Evolutionary conservation across 352 stramenopile genomes (phyloP), one percentile per base, ranked within the genome.

Genomic region (Globisporangium camurandrum): DNA sequence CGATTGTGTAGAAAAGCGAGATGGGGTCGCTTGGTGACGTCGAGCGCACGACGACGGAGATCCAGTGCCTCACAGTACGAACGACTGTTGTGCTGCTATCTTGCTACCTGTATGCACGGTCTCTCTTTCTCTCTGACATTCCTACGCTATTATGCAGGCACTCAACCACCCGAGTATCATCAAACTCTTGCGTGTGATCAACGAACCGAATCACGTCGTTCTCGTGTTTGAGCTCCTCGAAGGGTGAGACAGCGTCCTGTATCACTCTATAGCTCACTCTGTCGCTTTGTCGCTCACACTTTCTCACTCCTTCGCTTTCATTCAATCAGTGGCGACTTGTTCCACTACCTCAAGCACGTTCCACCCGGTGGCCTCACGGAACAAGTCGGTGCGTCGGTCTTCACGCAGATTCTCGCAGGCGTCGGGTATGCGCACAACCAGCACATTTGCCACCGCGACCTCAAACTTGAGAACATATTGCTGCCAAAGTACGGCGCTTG

Each of bases 381-480:
- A 61, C 67, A 85, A 49, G 77, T 88, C 31, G 75, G 77, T 5
- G 71, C 69, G 0, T 59, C 63, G 10, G 33, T 88, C 24, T 89
- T 93, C 52, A 73, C 73, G 10, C 81, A 94, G 57, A 86, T 95
- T 34, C 46, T 95, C 22, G 58, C 70, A 1, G 84, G 81, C 28
- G 74, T 95, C 17, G 72, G 76, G 22, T 94, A 95, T 51, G 84
- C 84, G 5, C 80, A 94, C 62, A 94, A 94, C 55, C 82, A 94
- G 53, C 84, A 94, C 52, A 94, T 94, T 62, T 93, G 82, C 50
- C 84, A 95, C 50, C 76, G 84, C 44, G 84, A 95, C 39, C 71
- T 95, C 52, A 95, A 95, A 39, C 67, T 95, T 23, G 82, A 93
- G 59, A 95, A 95, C 58, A 91, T 95, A 24, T 51, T 93, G 46